Conservation (phyloP, 345 rosid species). For the Eutrema japonicum region DNA sequence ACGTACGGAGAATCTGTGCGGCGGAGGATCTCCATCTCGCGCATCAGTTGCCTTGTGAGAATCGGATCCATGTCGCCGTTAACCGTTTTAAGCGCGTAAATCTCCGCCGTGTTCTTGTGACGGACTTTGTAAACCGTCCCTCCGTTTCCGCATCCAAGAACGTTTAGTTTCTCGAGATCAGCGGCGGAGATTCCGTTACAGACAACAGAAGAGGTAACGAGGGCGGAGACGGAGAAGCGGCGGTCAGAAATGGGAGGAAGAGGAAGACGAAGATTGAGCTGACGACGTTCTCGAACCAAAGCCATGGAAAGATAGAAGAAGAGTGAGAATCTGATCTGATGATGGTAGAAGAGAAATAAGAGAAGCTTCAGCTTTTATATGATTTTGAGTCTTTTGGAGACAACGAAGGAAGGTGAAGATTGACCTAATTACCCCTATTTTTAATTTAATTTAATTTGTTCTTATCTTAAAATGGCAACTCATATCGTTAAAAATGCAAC, state of each 20-base stretch:
- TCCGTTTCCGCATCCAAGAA: constrained; percentile 85
- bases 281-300: constrained; percentile 74
- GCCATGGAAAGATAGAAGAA: constrained; percentile 50
- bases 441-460: neutral
- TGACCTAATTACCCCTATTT: neutral
- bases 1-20: constrained; percentile 70
- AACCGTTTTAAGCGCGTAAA: constrained; percentile 72
- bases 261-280: constrained; percentile 81
- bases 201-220: constrained; percentile 5
- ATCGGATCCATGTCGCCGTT: constrained; percentile 61
- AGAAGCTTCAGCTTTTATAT: constrained; percentile 22
- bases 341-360: neutral
- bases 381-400: neutral
- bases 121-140: constrained; percentile 79
- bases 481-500: constrained; percentile 32
- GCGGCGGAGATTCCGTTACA: constrained; percentile 36
- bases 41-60: constrained; percentile 62
- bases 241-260: constrained; percentile 49
- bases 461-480: constrained; percentile 25
- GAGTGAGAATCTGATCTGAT: neutral
- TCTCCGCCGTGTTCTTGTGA: constrained; percentile 58
- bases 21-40: constrained; percentile 85
- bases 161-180: constrained; percentile 71
- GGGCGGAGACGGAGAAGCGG: constrained; percentile 33
- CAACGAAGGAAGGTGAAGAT: constrained; percentile 36